These are phyloP conservation scores for Mortierella claussenii DNA, from an alignment of 192 early-diverging fungal species.

Conservation along the genomic window DNA sequence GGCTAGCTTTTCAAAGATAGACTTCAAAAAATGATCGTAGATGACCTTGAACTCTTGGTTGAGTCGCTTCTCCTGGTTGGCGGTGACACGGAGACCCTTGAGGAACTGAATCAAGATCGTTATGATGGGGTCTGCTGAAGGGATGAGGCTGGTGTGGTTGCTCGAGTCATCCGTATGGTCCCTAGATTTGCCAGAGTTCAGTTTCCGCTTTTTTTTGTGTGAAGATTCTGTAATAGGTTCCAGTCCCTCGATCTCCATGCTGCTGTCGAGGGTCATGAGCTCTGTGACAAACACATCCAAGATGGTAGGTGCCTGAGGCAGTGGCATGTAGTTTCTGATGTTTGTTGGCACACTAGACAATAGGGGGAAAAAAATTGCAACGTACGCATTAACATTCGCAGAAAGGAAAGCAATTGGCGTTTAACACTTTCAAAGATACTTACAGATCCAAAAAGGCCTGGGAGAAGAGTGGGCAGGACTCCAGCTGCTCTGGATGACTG, in stretches of 20 bases:
- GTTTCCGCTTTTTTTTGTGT: constrained; percentile 43
- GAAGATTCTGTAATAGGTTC: constrained; percentile 8
- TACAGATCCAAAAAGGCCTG: constrained; percentile 37
- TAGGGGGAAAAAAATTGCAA: neutral
- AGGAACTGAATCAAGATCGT: constrained; percentile 42
- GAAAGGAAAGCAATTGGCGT: neutral
- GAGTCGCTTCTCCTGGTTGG: constrained; percentile 47
- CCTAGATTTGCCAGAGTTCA: constrained; percentile 34
- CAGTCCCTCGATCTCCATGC: constrained; percentile 26
- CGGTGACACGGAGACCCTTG: constrained; percentile 36
- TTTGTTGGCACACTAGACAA: constrained; percentile 26
- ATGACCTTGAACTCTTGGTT: constrained; percentile 34
- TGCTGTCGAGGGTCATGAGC: constrained; percentile 21
- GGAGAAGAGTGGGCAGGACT: constrained; percentile 28
- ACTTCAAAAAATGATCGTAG: constrained; percentile 19
- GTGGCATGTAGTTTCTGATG: constrained; percentile 30
- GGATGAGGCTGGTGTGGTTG: too few relatives aligned
- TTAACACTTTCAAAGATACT: neutral
- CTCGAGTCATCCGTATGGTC: neutral
- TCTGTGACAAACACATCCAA: constrained; percentile 36
- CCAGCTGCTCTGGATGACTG: constrained; percentile 3
- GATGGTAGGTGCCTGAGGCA: constrained; percentile 38
- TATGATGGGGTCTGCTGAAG: constrained; percentile 18
- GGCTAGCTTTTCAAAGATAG: constrained; percentile 14
- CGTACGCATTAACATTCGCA: neutral